Evolutionary conservation across 2,329 filamentous ascomycete genomes (phyloP).

Genomic region (Arthrobotrys pseudoclavata): DNA sequence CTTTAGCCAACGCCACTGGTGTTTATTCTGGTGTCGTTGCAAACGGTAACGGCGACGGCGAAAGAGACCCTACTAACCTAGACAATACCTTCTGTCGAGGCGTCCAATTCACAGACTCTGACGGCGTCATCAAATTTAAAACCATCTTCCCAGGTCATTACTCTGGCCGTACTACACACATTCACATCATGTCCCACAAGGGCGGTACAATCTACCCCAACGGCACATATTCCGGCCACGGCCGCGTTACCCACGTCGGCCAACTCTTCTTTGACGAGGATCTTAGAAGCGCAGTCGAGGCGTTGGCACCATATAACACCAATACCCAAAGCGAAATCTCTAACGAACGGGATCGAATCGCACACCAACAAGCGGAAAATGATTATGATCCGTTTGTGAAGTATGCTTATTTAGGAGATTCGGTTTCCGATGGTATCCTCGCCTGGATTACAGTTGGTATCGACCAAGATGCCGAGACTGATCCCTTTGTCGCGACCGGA

Average conservation of each 20-base stretch:
- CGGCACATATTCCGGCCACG: slow-evolving; percentile 70
- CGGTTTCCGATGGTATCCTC: slow-evolving; percentile 70
- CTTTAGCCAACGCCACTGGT: slow-evolving; percentile 67
- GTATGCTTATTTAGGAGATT: slow-evolving; percentile 72
- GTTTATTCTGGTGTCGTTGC: slow-evolving; percentile 69
- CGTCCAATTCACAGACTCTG: slow-evolving; percentile 66
- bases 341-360: slow-evolving; percentile 71
- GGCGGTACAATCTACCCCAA: slow-evolving; percentile 66
- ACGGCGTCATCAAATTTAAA: slow-evolving; percentile 68
- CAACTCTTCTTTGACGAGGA: slow-evolving; percentile 76
- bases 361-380: slow-evolving; percentile 69
- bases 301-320: slow-evolving; percentile 68
- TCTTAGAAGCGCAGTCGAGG: slow-evolving; percentile 71
- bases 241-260: slow-evolving; percentile 73
- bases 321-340: slow-evolving; percentile 69
- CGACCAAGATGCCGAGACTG: slow-evolving; percentile 66
- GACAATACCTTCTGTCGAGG: slow-evolving; percentile 68
- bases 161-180: slow-evolving; percentile 69
- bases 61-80: slow-evolving; percentile 61
- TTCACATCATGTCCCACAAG: slow-evolving; percentile 69
- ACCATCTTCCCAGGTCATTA: slow-evolving; percentile 69
- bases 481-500: slow-evolving; percentile 65
- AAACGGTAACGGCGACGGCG: slow-evolving; percentile 68
- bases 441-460: slow-evolving; percentile 72
- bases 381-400: slow-evolving; percentile 73